phyloP scores from a whole-genome alignment of 2,329 filamentous ascomycete species.

The Onygenales sp. region DNA sequence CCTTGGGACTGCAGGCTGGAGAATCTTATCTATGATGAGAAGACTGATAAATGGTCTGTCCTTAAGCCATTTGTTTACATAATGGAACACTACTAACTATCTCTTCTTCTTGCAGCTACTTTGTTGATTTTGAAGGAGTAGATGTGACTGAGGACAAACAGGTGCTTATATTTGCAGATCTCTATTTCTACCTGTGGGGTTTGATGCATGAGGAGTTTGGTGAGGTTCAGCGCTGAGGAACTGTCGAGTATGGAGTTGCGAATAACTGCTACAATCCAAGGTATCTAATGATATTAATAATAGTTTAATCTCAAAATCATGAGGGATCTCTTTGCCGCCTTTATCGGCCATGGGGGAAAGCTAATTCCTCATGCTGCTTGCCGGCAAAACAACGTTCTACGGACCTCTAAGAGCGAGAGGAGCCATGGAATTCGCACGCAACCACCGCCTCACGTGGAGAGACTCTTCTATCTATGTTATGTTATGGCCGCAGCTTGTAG shows the following conservation, averaged over 20 bases:
- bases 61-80: background rate
- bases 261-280: background rate
- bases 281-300: too few species aligned
- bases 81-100: background rate
- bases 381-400: too few species aligned
- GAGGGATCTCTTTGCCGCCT: too few species aligned
- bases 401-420: too few species aligned
- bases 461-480: too few species aligned
- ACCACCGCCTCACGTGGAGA: too few species aligned
- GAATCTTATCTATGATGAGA: slow-evolving; percentile 1
- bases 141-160: background rate
- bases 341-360: too few species aligned
- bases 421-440: too few species aligned
- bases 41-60: background rate
- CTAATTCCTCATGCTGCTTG: too few species aligned
- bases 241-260: background rate
- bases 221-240: background rate
- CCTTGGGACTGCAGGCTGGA: background rate
- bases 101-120: background rate
- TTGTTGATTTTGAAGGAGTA: background rate
- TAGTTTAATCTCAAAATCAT: too few species aligned
- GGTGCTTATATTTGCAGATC: background rate
- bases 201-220: background rate
- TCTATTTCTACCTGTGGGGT: background rate
- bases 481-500: too few species aligned